Evolutionary conservation across 495 filamentous ascomycete genomes (phyloP).

Genomic region (Wilcoxina mikolae): DNA sequence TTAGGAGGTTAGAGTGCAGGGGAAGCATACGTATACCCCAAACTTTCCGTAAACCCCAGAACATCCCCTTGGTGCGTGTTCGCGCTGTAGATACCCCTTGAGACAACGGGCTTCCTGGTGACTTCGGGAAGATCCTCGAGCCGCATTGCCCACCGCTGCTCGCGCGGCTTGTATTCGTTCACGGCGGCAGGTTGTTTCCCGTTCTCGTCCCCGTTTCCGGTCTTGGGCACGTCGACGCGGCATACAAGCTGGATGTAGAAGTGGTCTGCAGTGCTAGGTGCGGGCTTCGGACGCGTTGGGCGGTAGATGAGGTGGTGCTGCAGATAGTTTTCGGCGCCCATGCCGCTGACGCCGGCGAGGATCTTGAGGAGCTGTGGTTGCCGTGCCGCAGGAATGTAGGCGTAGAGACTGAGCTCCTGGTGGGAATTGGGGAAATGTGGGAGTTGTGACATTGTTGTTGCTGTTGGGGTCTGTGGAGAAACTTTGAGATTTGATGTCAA

Average conservation of each 20-base stretch:
- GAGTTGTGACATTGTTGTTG: neutral
- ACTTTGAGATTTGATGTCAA: no score
- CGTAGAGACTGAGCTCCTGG: slow-evolving; percentile 42
- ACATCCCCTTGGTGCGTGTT: slow-evolving; percentile 31
- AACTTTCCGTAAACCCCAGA: slow-evolving; percentile 31
- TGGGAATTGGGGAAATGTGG: slow-evolving; percentile 17
- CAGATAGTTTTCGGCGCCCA: slow-evolving; percentile 45
- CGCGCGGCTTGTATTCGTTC: slow-evolving; percentile 29
- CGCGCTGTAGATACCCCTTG: slow-evolving; percentile 28
- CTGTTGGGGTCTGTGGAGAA: neutral
- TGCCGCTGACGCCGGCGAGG: slow-evolving; percentile 50
- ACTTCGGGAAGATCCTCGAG: slow-evolving; percentile 36
- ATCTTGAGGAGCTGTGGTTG: slow-evolving; percentile 50
- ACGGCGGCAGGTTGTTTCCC: no score
- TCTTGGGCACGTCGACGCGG: slow-evolving; percentile 11
- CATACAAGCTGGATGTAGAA: slow-evolving; percentile 34
- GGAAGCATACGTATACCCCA: slow-evolving; percentile 33
- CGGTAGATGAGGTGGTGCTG: slow-evolving; percentile 54
- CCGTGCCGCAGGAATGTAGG: slow-evolving; percentile 33
- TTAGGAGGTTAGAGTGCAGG: neutral
- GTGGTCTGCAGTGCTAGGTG: slow-evolving; percentile 23
- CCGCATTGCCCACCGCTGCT: slow-evolving; percentile 30
- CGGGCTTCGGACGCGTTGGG: slow-evolving; percentile 36
- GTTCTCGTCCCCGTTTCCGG: no score
- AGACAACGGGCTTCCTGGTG: slow-evolving; percentile 30